These are phyloP conservation scores for Acer negundo DNA, from an alignment of 345 rosid genomes.

Conservation along the genomic window DNA sequence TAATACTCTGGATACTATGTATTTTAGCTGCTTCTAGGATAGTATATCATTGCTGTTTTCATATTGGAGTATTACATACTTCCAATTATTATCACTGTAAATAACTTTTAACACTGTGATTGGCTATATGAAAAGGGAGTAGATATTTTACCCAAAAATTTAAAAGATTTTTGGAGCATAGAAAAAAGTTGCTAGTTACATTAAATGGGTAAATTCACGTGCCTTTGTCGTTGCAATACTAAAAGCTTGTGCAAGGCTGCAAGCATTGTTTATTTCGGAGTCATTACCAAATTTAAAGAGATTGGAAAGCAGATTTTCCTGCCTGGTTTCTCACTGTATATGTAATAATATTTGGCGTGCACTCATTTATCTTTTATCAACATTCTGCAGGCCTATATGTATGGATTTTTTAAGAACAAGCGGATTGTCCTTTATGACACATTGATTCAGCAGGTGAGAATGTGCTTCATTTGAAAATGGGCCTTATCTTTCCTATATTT, in stretches of 20 bases:
- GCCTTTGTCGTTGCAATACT: background rate
- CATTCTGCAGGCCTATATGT: slow-evolving; percentile 89
- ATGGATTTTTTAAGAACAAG: slow-evolving; percentile 98
- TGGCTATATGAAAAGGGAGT: slow-evolving; percentile 3
- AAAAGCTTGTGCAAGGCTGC: slow-evolving; percentile 1
- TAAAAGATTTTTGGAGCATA: background rate
- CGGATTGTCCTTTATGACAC: slow-evolving; percentile 97
- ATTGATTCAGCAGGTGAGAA: slow-evolving; percentile 88
- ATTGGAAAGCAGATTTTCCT: background rate
- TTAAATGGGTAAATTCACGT: background rate
- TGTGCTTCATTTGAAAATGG: slow-evolving; percentile 1
- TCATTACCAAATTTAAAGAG: background rate
- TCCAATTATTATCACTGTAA: background rate
- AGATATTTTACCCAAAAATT: background rate
- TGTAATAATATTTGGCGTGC: background rate
- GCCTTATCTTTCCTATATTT: background rate
- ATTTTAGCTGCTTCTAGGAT: background rate
- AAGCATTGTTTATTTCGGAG: background rate
- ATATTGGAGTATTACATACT: background rate
- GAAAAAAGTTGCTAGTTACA: background rate
- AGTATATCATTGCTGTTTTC: background rate
- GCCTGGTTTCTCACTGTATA: background rate
- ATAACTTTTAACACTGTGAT: background rate
- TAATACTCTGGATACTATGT: background rate
- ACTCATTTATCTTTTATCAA: slow-evolving; percentile 24